phyloP scores from a whole-genome alignment of 805 yeast species.

The Millerozyma miso region DNA sequence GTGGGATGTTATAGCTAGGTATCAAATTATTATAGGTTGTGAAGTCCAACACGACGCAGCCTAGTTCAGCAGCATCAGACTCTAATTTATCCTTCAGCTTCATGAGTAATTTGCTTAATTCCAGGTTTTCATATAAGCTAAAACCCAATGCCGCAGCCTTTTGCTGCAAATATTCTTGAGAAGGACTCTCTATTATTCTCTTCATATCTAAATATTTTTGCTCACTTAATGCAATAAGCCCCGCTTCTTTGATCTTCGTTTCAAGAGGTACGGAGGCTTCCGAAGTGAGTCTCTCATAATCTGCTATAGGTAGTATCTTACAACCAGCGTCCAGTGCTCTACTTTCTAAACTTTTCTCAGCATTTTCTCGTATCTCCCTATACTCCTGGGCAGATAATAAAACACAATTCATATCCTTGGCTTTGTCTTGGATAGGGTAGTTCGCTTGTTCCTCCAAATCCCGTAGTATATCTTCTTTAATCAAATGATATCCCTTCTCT shows the following conservation, averaged over 20 bases:
- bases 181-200: slow-evolving; percentile 14
- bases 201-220: slow-evolving; percentile 15
- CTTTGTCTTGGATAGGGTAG: slow-evolving; percentile 6
- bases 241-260: slow-evolving; percentile 6
- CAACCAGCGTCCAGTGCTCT: slow-evolving; percentile 3
- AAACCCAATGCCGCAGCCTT: slow-evolving; percentile 17
- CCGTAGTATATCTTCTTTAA: neutral
- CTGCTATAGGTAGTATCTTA: slow-evolving; percentile 6
- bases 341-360: slow-evolving; percentile 5
- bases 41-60: neutral
- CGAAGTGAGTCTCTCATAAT: slow-evolving; percentile 11
- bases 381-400: slow-evolving; percentile 8
- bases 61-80: slow-evolving; percentile 7
- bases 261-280: slow-evolving; percentile 9
- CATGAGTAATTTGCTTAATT: slow-evolving; percentile 1
- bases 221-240: slow-evolving; percentile 12
- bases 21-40: slow-evolving; percentile 1
- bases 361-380: slow-evolving; percentile 6
- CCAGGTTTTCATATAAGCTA: slow-evolving; percentile 3
- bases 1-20: slow-evolving; percentile 20
- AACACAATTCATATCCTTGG: neutral
- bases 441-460: slow-evolving; percentile 5
- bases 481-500: neutral
- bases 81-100: slow-evolving; percentile 14
- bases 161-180: slow-evolving; percentile 16